A percentile compares a stretch with the other conserved stretches of the same genome.
These are phyloP conservation scores for Leptographium wingfieldii DNA, from an alignment of 2,329 filamentous ascomycete species.

Conservation along the genomic window DNA sequence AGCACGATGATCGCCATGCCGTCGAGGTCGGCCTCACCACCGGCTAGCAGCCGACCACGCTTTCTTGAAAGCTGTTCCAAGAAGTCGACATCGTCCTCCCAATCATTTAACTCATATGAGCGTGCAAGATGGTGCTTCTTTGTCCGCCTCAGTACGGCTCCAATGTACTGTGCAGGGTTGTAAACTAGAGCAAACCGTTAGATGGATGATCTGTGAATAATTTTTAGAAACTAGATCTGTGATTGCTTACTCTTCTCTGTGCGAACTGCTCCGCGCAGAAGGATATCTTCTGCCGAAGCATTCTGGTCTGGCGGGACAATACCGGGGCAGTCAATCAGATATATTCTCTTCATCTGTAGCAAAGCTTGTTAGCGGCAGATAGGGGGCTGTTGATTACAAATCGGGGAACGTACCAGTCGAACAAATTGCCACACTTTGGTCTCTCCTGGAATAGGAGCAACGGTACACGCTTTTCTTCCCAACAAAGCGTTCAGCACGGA, in stretches of 20 bases:
- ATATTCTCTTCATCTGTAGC: slow-evolving; percentile 56
- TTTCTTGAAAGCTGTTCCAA: slow-evolving; percentile 80
- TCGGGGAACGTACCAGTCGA: slow-evolving; percentile 21
- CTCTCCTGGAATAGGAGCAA: slow-evolving; percentile 84
- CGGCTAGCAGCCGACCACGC: slow-evolving; percentile 63
- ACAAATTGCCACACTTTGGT: slow-evolving; percentile 58
- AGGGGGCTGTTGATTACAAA: background rate
- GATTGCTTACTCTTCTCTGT: slow-evolving; percentile 55
- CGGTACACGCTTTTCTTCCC: slow-evolving; percentile 87
- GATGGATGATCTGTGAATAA: background rate
- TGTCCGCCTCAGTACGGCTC: slow-evolving; percentile 65
- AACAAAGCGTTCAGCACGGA: slow-evolving; percentile 90
- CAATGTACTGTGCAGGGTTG: slow-evolving; percentile 91
- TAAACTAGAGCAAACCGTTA: slow-evolving; percentile 42
- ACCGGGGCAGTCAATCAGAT: slow-evolving; percentile 92
- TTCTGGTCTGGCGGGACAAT: slow-evolving; percentile 81
- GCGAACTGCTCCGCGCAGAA: slow-evolving; percentile 81
- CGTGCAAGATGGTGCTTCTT: slow-evolving; percentile 82
- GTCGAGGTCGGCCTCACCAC: slow-evolving; percentile 89
- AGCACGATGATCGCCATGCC: slow-evolving; percentile 94
- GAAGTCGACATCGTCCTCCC: slow-evolving; percentile 66
- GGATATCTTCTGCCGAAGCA: slow-evolving; percentile 76
- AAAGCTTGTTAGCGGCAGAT: background rate
- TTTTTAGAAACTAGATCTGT: background rate
- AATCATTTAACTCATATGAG: slow-evolving; percentile 80